These are phyloP conservation scores for Leishmania tarentolae DNA, from an alignment of 208 protist species.

Conservation along the genomic window DNA sequence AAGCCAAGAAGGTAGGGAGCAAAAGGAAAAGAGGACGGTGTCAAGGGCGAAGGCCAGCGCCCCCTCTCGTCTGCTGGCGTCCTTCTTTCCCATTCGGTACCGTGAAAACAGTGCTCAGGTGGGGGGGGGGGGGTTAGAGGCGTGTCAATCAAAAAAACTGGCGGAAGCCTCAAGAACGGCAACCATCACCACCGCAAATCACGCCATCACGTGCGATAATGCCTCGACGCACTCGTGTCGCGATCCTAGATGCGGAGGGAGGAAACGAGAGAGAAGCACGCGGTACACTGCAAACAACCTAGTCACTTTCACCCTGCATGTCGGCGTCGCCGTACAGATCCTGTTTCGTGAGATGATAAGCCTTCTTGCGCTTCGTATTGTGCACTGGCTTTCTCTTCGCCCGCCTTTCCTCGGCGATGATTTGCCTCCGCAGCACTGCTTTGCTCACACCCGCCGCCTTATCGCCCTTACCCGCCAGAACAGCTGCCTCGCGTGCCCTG, in stretches of 20 bases:
- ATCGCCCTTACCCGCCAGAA: conserved; percentile 19
- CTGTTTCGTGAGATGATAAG: conserved; percentile 79
- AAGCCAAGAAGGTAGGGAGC: neutral
- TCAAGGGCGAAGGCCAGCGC: neutral
- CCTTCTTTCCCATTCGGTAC: neutral
- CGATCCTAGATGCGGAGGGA: neutral
- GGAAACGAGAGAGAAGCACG: neutral
- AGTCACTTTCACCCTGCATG: conserved; percentile 10
- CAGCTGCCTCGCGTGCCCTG: conserved; percentile 24
- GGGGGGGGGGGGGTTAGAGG: neutral
- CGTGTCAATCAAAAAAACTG: neutral
- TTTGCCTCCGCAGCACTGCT: conserved; percentile 37
- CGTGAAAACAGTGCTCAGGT: neutral
- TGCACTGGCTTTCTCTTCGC: conserved; percentile 53
- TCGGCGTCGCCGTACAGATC: conserved; percentile 71
- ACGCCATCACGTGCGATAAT: neutral
- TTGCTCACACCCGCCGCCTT: conserved; percentile 22
- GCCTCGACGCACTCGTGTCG: neutral
- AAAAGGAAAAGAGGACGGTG: neutral
- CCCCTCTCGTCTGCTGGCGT: neutral
- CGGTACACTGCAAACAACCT: neutral
- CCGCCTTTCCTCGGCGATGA: conserved; percentile 29
- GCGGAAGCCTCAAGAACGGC: neutral
- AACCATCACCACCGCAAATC: neutral
- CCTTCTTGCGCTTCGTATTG: conserved; percentile 86